Conservation (phyloP, 2,329 filamentous ascomycete species). For the Colletotrichum destructivum region DNA sequence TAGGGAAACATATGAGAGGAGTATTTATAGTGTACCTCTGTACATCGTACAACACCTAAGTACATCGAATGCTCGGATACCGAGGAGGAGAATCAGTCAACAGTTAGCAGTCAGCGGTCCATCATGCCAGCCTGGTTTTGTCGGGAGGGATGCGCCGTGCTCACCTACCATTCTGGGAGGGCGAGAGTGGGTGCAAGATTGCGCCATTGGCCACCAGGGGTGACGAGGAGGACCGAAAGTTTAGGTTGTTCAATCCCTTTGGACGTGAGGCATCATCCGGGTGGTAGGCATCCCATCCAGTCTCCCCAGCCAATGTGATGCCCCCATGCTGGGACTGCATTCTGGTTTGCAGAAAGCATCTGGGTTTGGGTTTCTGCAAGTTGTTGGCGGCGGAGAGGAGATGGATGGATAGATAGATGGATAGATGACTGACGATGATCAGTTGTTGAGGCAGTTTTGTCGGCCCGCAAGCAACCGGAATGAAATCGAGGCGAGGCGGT, state of each 20-base stretch:
- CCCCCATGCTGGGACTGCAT: not conserved
- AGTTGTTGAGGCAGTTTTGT: too few species aligned
- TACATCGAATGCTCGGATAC: too few species aligned
- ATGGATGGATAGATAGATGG: too few species aligned
- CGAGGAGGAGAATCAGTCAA: not conserved
- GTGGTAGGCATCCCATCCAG: not conserved
- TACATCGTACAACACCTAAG: too few species aligned
- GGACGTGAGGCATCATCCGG: not conserved
- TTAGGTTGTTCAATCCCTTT: not conserved
- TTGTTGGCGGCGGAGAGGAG: not conserved
- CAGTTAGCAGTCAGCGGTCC: not conserved
- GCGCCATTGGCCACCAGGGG: constrained; percentile 28
- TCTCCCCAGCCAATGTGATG: not conserved
- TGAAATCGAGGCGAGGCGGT: not conserved
- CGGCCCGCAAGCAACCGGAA: not conserved
- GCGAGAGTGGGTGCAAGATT: constrained; percentile 26
- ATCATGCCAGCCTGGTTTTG: not conserved
- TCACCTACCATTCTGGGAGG: constrained; percentile 36
- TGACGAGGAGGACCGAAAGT: not conserved
- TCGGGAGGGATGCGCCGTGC: constrained; percentile 19
- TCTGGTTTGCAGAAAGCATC: not conserved
- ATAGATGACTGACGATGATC: too few species aligned
- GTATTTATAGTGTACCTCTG: too few species aligned
- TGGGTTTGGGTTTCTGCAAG: not conserved
- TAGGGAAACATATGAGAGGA: not conserved